A percentile compares a stretch with the other conserved stretches of the same genome.
Evolutionary conservation across 2,329 filamentous ascomycete genomes (phyloP).

Genomic region (Fusarium xylarioides): DNA sequence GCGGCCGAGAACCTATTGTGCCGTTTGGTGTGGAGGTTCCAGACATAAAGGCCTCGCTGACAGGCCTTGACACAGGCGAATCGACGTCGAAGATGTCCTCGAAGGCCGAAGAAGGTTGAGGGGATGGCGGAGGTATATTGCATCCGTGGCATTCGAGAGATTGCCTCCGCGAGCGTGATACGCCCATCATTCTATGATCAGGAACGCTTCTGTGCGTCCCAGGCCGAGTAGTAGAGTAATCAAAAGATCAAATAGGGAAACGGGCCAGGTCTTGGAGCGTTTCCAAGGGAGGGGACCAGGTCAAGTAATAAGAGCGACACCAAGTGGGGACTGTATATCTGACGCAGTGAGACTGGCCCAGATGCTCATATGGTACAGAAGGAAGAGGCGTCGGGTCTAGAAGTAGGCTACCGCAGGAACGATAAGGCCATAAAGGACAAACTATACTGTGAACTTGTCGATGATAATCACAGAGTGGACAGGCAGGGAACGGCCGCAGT

Average conservation of each 20-base stretch:
- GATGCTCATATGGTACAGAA: conserved; percentile 35
- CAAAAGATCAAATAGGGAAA: conserved; percentile 10
- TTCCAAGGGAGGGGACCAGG: conserved; percentile 26
- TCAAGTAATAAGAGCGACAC: conserved; percentile 37
- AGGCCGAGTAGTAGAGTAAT: conserved; percentile 21
- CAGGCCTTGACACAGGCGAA: conserved; percentile 56
- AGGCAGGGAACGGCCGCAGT: conserved; percentile 5
- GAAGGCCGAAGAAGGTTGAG: conserved; percentile 55
- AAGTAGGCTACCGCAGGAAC: conserved; percentile 34
- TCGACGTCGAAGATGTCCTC: conserved; percentile 58
- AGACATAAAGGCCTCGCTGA: conserved; percentile 59
- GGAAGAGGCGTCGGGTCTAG: conserved; percentile 39
- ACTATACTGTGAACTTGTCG: conserved; percentile 6
- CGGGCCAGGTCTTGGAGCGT: conserved; percentile 14
- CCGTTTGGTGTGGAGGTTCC: conserved; percentile 49
- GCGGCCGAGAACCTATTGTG: conserved; percentile 54
- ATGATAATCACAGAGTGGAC: conserved; percentile 6
- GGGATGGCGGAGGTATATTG: conserved; percentile 54
- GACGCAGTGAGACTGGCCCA: conserved; percentile 32
- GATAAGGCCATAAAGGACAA: conserved; percentile 21
- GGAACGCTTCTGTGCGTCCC: conserved; percentile 34
- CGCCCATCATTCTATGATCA: conserved; percentile 53
- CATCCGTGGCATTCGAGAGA: conserved; percentile 56
- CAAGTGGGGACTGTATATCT: conserved; percentile 26
- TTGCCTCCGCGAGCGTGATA: conserved; percentile 55